Evolutionary conservation across 2,329 filamentous ascomycete genomes (phyloP), one percentile per base, ranked within the genome.

Genomic region (Scortechinia acanthostroma): DNA sequence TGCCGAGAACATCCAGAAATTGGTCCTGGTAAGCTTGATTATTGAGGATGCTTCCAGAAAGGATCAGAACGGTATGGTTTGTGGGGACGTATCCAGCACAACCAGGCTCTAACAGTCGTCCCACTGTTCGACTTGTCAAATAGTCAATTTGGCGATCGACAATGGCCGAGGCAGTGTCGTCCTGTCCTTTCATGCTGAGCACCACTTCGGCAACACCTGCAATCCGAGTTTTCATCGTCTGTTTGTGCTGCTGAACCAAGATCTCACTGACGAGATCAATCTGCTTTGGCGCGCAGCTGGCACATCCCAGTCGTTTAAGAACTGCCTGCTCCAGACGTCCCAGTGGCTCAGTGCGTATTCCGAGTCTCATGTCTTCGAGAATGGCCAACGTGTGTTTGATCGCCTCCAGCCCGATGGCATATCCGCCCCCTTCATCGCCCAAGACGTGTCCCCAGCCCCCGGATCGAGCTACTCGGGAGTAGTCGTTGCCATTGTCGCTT

Each of bases 361-460:
- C 35, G 4, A 52, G 33, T 21, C 45, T 47, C 13, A 52, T 46
- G 2, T 55, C 46, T 44, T 69, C 64, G 5, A 59, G 47, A 3
- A 50, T 46, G 2, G 48, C 47, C n/a, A 70, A 48, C 0, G 64
- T 55, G 3, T 52, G 47, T 13, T 61, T 57, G 13, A 66, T 51
- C 0, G 58, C 65, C 43, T 59, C 54, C 21, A 60, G 49, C 1
- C 67, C 67, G 14, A 70, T 63, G 1, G 59, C 57, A 48, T 61
- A 69, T 2, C 64, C 68, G 1, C 59, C 60, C 0, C 68, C 68
- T 28, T 70, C 64, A 43, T 71, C 68, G 1, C 68, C 66, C 2
- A 71, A 53, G 3, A 69, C 51, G 46, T 62, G 55, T 2, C 68
- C 66, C 68, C 68, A 70, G 13, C 68, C 68, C 2, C 68, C 68